Conservation (phyloP, 306 rosid species). For the Mucuna pruriens region DNA sequence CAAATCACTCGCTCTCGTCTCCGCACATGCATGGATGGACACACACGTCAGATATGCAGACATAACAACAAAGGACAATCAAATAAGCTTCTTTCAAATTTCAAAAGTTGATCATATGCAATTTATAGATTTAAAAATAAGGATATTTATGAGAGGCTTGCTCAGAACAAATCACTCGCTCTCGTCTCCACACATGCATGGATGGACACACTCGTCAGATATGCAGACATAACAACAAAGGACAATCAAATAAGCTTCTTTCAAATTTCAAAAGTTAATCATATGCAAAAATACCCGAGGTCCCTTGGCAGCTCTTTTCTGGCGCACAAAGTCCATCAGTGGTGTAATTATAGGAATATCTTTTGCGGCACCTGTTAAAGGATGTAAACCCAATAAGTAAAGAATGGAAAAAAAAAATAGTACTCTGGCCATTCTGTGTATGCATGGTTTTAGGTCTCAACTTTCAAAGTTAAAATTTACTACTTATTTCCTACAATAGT, state of each 20-base stretch:
- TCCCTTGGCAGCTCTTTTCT: slow-evolving; percentile 81
- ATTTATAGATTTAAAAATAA: slow-evolving; percentile 4
- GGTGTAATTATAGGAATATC: slow-evolving; percentile 72
- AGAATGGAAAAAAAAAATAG: neutral
- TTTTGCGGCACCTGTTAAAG: slow-evolving; percentile 59
- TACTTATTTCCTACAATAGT: slow-evolving; percentile 3
- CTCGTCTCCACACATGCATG: slow-evolving; percentile 2
- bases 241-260: slow-evolving; percentile 6
- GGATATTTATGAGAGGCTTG: slow-evolving; percentile 8
- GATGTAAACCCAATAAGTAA: slow-evolving; percentile 9
- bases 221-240: neutral
- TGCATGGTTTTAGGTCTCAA: neutral
- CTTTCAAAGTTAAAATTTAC: neutral
- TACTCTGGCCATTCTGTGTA: neutral
- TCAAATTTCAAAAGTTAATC: neutral
- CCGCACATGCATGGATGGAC: neutral
- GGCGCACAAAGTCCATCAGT: slow-evolving; percentile 84
- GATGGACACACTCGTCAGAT: neutral
- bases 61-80: neutral
- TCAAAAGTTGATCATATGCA: neutral
- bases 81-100: slow-evolving; percentile 10
- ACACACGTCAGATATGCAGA: neutral
- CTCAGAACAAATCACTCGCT: slow-evolving; percentile 3
- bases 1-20: slow-evolving; percentile 1
- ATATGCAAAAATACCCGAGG: slow-evolving; percentile 54